phyloP scores from a whole-genome alignment of 768 basidiomycete genomes.

The Austroboletus eburneus region DNA sequence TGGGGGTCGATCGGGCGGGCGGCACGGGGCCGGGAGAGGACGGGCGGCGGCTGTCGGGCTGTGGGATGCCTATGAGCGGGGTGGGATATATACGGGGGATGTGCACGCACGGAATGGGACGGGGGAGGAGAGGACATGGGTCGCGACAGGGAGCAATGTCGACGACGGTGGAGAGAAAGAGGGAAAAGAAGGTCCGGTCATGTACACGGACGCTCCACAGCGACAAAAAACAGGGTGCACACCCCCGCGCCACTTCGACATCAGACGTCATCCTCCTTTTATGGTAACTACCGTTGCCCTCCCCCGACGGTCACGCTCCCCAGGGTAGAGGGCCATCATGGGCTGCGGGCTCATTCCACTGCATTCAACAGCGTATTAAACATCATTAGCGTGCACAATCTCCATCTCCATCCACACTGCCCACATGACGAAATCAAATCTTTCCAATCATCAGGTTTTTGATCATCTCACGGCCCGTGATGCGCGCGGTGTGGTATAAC shows the following conservation, averaged over 20 bases:
- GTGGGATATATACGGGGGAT: background rate
- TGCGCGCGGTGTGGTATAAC: conserved; percentile 68
- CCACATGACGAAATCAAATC: conserved; percentile 44
- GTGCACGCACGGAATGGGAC: conserved; percentile 6
- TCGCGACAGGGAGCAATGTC: background rate
- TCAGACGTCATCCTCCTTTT: conserved; percentile 32
- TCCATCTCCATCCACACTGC: background rate
- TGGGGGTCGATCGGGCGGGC: conserved; percentile 33
- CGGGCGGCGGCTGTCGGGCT: background rate
- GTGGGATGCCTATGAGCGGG: conserved; percentile 12
- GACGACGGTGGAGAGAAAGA: conserved; percentile 2
- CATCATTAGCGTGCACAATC: no score
- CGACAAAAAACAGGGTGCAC: conserved; percentile 33
- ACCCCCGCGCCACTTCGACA: conserved; percentile 28
- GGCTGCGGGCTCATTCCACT: conserved; percentile 5
- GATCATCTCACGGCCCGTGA: conserved; percentile 82
- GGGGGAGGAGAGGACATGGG: conserved; percentile 15
- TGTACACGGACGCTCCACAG: conserved; percentile 33
- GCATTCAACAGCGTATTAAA: no score
- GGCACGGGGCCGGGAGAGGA: conserved; percentile 7
- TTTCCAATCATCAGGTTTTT: conserved; percentile 82
- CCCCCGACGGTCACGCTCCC: background rate
- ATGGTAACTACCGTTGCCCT: conserved; percentile 1
- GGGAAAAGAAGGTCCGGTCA: conserved; percentile 14
- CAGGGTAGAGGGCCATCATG: background rate